Base-by-base conservation (phyloP, 768 basidiomycete genomes). In the Amanita fuliginea region DNA sequence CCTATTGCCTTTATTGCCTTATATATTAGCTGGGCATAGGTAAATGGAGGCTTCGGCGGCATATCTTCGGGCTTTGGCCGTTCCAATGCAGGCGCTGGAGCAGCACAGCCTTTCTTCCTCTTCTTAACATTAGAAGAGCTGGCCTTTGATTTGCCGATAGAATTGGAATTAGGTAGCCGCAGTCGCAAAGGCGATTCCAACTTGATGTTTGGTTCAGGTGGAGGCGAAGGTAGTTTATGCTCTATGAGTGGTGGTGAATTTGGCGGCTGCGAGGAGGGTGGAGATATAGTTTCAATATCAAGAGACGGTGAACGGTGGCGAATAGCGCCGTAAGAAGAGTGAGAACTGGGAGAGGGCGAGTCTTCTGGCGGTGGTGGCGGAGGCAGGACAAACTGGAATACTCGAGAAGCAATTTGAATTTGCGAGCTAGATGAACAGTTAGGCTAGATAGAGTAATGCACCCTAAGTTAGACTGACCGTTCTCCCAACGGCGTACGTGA, bases 401-500 rank as follows among this genome's bases (percentile, higher is more conserved):
- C 92, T 52, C 95, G 84, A 24, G 95, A 93, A 18, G 95, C 90
- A 60, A 99, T 98, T 71, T 97, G 93, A 53, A 96, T 89, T 68
- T 90, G 88, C 49, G 93, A 92, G 62, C 93, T 93, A 57, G 54
- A 60, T 24, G 33, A n/a, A 37, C 41, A 46, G 55, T 47, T 47
- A 55, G 41, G n/a, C 47, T 9, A 26, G 10, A 19, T 10, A 19
- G 8, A 26, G 35, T 24, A 42, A 45, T 43, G 35, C 42, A 52
- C 35, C 51, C 51, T 49, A 37, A n/a, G n/a, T 44, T 30, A 51
- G 19, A 58, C 60, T 44, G 51, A 92, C 95, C 89, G 77, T 63
- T 92, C 89, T 33, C 83, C 73, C 18, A 99, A 70, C 26, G 86
- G 78, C n/a, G 92, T 86, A 53, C 82, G 79, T 53, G 86, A 84